Percentiles rank a stretch among this genome's conserved stretches.
These are phyloP conservation scores for Proliferodiscus dingleyae DNA, from an alignment of 2,329 filamentous ascomycete species.

Conservation along the genomic window DNA sequence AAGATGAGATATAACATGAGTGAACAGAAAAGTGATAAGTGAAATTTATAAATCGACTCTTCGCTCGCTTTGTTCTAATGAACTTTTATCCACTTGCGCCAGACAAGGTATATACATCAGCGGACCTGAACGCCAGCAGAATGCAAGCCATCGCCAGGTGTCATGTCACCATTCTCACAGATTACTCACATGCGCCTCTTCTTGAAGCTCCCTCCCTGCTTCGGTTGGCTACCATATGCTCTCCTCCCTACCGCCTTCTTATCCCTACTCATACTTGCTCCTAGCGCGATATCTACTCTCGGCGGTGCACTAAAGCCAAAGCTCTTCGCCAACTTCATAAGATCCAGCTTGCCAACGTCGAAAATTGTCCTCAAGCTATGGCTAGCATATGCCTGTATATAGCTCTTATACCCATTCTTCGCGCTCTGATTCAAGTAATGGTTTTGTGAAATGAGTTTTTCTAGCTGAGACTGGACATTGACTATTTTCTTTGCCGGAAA, in stretches of 20 bases:
- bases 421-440: constrained; percentile 92
- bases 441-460: constrained; percentile 90
- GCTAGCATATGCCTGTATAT: constrained; percentile 90
- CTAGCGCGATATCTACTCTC: constrained; percentile 72
- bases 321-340: constrained; percentile 77
- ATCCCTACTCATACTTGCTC: constrained; percentile 68
- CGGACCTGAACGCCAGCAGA: constrained; percentile 1
- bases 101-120: neutral
- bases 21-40: too few species aligned
- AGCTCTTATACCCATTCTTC: constrained; percentile 77
- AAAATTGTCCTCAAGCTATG: constrained; percentile 81
- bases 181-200: constrained; percentile 25
- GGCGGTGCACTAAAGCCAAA: constrained; percentile 78
- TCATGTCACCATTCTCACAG: neutral
- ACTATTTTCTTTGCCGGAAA: constrained; percentile 89
- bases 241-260: constrained; percentile 64
- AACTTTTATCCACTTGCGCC: neutral
- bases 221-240: constrained; percentile 74
- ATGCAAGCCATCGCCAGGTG: too few species aligned
- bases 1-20: too few species aligned
- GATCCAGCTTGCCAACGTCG: constrained; percentile 75
- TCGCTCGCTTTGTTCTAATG: too few species aligned
- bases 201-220: constrained; percentile 43
- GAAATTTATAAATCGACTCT: too few species aligned
- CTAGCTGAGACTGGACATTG: constrained; percentile 84